A percentile compares a stretch with the other conserved stretches of the same genome.
These are phyloP conservation scores for Penicillium sp. DNA, from an alignment of 2,329 filamentous ascomycete genomes.

Conservation along the genomic window DNA sequence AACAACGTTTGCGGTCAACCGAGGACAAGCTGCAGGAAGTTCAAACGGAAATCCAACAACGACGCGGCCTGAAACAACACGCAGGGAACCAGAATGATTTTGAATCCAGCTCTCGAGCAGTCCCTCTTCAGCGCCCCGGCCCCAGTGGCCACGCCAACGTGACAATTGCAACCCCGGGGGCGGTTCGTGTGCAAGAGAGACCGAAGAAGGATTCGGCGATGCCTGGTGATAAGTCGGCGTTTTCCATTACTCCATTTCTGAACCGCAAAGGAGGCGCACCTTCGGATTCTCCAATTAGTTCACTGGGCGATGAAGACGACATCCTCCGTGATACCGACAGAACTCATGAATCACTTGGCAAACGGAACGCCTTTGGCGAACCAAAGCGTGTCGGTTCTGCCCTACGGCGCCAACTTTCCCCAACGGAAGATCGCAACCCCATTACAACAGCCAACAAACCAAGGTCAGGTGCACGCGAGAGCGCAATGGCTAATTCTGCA, in stretches of 20 bases:
- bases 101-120: constrained; percentile 43
- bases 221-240: constrained; percentile 81
- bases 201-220: constrained; percentile 55
- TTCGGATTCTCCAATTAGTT: constrained; percentile 31
- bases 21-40: constrained; percentile 71
- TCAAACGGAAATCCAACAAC: constrained; percentile 49
- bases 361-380: not conserved
- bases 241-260: constrained; percentile 91
- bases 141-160: constrained; percentile 40
- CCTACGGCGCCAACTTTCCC: constrained; percentile 1
- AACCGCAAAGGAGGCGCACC: constrained; percentile 67
- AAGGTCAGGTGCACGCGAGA: constrained; percentile 4
- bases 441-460: constrained; percentile 8
- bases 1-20: constrained; percentile 63
- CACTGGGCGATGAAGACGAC: constrained; percentile 29
- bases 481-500: not conserved
- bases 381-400: constrained; percentile 5
- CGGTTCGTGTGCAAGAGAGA: constrained; percentile 52
- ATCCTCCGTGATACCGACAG: constrained; percentile 11
- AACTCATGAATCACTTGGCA: not conserved
- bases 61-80: constrained; percentile 35
- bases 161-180: constrained; percentile 52
- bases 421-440: constrained; percentile 1
- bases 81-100: constrained; percentile 25
- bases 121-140: constrained; percentile 28